Conservation (phyloP, 2,329 filamentous ascomycete genomes). For the Ophiostoma novo-ulmi region DNA sequence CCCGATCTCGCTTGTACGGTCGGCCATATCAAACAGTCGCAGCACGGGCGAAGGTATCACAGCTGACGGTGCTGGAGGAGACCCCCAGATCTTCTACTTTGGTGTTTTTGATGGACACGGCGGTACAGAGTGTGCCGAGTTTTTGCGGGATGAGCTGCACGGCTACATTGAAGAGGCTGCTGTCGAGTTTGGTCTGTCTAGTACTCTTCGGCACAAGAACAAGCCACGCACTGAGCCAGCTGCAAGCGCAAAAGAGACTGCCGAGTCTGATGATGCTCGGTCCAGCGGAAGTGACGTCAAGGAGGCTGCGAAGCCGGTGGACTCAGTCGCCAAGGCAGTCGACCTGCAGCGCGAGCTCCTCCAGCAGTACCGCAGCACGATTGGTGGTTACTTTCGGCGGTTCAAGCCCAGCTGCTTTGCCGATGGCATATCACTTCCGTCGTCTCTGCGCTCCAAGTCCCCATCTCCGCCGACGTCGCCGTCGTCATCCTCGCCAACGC, state of each 20-base stretch:
- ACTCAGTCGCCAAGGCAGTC: constrained; percentile 8
- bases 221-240: neutral
- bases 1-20: constrained; percentile 56
- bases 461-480: neutral
- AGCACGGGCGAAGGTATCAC: constrained; percentile 56
- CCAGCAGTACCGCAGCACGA: constrained; percentile 70
- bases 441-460: constrained; percentile 24
- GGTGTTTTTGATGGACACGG: constrained; percentile 95
- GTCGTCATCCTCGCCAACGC: neutral
- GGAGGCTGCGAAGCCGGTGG: neutral
- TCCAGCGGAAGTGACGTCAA: neutral
- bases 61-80: constrained; percentile 68
- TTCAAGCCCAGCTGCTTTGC: constrained; percentile 77
- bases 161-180: constrained; percentile 82
- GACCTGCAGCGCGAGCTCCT: constrained; percentile 68
- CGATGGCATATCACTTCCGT: constrained; percentile 23
- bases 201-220: constrained; percentile 57
- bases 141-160: constrained; percentile 77
- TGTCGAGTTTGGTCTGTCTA: constrained; percentile 68
- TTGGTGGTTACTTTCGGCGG: constrained; percentile 90
- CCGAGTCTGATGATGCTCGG: neutral
- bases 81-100: constrained; percentile 97
- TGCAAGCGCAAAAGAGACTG: neutral
- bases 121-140: constrained; percentile 80
- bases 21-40: constrained; percentile 44